A percentile compares a stretch with the other conserved stretches of the same genome.
phyloP scores from a whole-genome alignment of 1,139 yeast species.

The Yarrowia galli region DNA sequence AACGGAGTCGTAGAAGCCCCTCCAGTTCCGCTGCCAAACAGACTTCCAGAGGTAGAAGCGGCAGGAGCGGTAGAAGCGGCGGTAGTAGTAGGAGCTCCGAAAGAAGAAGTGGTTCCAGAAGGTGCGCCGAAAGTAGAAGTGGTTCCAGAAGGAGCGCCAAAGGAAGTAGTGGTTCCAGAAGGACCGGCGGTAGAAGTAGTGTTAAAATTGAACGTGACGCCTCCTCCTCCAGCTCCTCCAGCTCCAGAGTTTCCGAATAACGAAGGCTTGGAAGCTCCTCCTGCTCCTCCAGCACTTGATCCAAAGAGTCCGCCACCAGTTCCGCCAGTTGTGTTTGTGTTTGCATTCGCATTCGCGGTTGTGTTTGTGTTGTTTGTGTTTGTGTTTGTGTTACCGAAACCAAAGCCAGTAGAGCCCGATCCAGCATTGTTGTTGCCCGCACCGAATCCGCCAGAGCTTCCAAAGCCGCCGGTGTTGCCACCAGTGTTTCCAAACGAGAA shows the following conservation, averaged over 20 bases:
- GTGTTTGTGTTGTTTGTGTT: not conserved
- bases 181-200: not conserved
- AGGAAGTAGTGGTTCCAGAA: not conserved
- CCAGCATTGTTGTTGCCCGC: not conserved
- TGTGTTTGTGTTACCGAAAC: too few relatives aligned
- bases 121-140: not conserved
- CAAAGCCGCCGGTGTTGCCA: not conserved
- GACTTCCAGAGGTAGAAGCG: conserved; percentile 10
- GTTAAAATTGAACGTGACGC: not conserved
- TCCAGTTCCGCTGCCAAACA: conserved; percentile 40
- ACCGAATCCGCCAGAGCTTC: not conserved
- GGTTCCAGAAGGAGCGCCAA: not conserved
- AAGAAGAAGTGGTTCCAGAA: not conserved
- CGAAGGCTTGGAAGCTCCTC: conserved; percentile 34
- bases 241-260: not conserved
- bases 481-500: conserved; percentile 24
- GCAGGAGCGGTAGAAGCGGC: not conserved
- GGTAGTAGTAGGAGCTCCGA: too few relatives aligned
- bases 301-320: conserved; percentile 14
- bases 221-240: not conserved
- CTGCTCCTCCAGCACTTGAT: conserved; percentile 23
- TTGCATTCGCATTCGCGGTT: too few relatives aligned
- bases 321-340: conserved; percentile 25
- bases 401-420: too few relatives aligned
- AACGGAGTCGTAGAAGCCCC: too few relatives aligned